Conservation (phyloP, 345 rosid genomes). For the Lepidium didymum region DNA sequence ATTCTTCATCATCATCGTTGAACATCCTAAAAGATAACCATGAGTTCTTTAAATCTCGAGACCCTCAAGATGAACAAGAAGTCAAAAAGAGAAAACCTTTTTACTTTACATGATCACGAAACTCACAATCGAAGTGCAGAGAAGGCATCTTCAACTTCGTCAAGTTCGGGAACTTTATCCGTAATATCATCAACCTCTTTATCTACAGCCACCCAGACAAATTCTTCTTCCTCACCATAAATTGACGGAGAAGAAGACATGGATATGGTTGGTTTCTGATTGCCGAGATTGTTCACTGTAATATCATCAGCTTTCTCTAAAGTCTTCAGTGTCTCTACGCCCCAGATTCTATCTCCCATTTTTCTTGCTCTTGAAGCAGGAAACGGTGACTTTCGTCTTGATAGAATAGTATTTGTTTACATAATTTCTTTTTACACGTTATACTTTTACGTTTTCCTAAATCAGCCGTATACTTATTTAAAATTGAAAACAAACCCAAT, state of each 20-base stretch:
- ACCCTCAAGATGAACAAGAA: neutral
- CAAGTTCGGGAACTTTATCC: constrained; percentile 54
- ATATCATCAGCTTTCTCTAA: neutral
- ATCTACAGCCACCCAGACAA: constrained; percentile 59
- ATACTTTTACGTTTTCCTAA: neutral
- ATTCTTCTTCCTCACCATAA: constrained; percentile 31
- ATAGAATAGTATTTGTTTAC: neutral
- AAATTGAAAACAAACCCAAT: neutral
- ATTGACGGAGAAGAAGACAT: neutral
- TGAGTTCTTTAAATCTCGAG: neutral
- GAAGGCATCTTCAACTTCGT: constrained; percentile 68
- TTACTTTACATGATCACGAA: neutral
- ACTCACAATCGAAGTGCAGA: constrained; percentile 69
- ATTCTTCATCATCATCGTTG: constrained; percentile 38
- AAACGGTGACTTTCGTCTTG: neutral
- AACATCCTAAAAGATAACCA: constrained; percentile 39
- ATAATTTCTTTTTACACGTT: neutral
- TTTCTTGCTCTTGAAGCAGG: constrained; percentile 23
- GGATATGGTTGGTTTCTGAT: neutral
- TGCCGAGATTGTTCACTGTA: neutral
- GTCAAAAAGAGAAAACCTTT: neutral
- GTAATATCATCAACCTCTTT: constrained; percentile 34
- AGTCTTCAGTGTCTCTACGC: neutral
- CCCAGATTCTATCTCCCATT: constrained; percentile 6
- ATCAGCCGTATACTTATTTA: neutral